Evolutionary conservation across 495 filamentous ascomycete species (phyloP).

Genomic region (Lichenothelia convexa): DNA sequence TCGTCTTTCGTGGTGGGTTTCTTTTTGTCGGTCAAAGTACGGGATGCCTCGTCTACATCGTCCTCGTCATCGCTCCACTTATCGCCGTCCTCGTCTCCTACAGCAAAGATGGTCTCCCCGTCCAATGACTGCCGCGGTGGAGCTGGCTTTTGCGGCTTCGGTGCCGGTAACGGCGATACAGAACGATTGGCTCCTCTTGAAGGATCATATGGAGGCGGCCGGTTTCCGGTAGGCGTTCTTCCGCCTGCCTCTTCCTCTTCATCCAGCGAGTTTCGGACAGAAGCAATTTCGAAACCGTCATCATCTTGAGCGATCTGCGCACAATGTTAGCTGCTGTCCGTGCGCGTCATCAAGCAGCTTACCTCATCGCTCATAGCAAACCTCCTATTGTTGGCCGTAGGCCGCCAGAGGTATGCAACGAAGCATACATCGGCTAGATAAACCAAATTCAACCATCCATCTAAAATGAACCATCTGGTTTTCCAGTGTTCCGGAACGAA

Average conservation of each 20-base stretch:
- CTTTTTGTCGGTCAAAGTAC: conserved; percentile 37
- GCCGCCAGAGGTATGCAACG: conserved; percentile 93
- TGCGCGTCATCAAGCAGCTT: conserved; percentile 9
- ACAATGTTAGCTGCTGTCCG: conserved; percentile 14
- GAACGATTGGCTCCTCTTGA: conserved; percentile 9
- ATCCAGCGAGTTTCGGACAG: conserved; percentile 70
- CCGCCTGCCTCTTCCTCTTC: conserved; percentile 26
- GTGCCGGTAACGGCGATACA: conserved; percentile 22
- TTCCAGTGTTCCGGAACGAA: conserved; percentile 95
- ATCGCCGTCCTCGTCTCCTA: conserved; percentile 64
- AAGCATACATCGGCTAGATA: conserved; percentile 84
- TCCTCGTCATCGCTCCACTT: conserved; percentile 53
- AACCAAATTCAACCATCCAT: conserved; percentile 94
- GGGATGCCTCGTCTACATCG: conserved; percentile 30
- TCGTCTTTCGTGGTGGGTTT: conserved; percentile 12
- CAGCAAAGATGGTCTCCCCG: conserved; percentile 86
- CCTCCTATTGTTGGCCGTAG: conserved; percentile 86
- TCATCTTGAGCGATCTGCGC: conserved; percentile 83
- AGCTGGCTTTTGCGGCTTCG: conserved; percentile 21
- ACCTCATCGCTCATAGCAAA: conserved; percentile 98
- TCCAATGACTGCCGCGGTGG: conserved; percentile 55
- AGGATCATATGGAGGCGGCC: conserved; percentile 10
- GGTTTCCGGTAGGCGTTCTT: not conserved
- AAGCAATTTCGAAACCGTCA: conserved; percentile 92
- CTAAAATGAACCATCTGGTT: conserved; percentile 88